Percentiles rank a stretch among this genome's conserved stretches.
Evolutionary conservation across 352 stramenopile genomes (phyloP).

Genomic region (Blastocystis sp.): DNA sequence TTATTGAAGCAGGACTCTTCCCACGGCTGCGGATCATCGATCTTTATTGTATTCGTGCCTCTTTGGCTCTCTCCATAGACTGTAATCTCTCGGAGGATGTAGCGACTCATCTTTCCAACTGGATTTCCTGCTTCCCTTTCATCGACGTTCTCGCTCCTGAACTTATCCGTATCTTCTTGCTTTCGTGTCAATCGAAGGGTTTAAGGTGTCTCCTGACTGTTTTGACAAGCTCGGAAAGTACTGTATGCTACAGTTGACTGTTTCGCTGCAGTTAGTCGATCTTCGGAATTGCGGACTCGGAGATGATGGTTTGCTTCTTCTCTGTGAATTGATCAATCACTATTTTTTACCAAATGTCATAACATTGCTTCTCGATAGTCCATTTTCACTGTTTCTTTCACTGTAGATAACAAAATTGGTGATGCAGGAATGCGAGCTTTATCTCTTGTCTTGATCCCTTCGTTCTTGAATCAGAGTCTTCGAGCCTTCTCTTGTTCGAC

Average conservation of each 20-base stretch:
- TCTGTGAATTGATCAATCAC: slow-evolving; percentile 2
- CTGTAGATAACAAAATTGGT: slow-evolving; percentile 2
- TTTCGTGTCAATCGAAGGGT: neutral
- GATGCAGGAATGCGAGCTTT: neutral
- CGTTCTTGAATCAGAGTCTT: neutral
- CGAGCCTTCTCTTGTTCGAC: neutral
- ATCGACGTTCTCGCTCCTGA: slow-evolving; percentile 22
- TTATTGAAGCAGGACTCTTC: slow-evolving; percentile 6
- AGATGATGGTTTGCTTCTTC: neutral
- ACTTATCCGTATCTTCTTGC: neutral
- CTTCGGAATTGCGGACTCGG: neutral
- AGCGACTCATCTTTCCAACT: neutral
- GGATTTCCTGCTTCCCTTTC: neutral
- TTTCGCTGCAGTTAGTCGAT: neutral
- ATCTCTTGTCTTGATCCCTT: neutral
- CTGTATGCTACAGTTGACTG: neutral
- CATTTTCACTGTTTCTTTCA: neutral
- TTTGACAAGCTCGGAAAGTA: neutral
- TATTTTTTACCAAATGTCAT: neutral
- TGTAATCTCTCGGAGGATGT: neutral
- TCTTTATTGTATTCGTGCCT: neutral
- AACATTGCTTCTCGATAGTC: slow-evolving; percentile 20
- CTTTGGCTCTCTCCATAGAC: neutral
- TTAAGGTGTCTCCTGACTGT: neutral
- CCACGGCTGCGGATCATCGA: slow-evolving; percentile 26